Base-by-base conservation (phyloP, 1,139 yeast species). In the Ashbya aceris region DNA sequence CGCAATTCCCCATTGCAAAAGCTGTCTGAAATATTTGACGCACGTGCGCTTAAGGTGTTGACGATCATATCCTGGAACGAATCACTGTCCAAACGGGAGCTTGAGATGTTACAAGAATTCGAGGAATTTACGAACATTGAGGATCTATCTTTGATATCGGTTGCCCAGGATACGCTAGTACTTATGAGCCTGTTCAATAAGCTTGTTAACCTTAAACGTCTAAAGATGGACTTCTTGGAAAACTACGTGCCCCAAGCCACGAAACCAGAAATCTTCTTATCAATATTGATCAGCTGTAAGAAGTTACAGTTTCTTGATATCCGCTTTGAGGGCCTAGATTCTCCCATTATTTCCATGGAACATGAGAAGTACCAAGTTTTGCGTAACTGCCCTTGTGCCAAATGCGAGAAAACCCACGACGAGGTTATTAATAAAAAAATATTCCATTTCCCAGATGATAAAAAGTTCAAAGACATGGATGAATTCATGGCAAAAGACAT, bases 31-130 rank as follows among this genome's bases (percentile, higher is more conserved):
- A 46, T 67, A 2, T 63, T 68, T 39, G 68, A 66, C 43, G 47
- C 55, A 1, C 51, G 61, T 35, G 47, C 57, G 2, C 49, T 68
- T 39, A 63, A 61, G 43, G 56, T 61, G 0, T 50, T 68, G 30
- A 67, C 70, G 0, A 55, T 68, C 6, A 66, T 66, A 6, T 68
- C 71, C 3, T 68, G 71, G 72, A 61, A 61, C 45, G 68, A 65
- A 39, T 51, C 58, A 8, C 46, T 58, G 23, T 47, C 54, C 17
- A 55, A 56, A 11, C 51, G 62, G 34, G 61, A 56, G 40, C 48
- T 58, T 20, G 61, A 61, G 39, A 60, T 63, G 53, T 52, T 64
- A 34, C 62, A 56, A 42, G 62, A 64, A 45, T 62, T 67, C 50
- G 48, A 52, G 26, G 65, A 61, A 11, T 67, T 68, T 40, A 45